Percentiles rank a stretch among this genome's conserved stretches.
Evolutionary conservation across 805 yeast species (phyloP).

Genomic region (Candida xiaguanensis): DNA sequence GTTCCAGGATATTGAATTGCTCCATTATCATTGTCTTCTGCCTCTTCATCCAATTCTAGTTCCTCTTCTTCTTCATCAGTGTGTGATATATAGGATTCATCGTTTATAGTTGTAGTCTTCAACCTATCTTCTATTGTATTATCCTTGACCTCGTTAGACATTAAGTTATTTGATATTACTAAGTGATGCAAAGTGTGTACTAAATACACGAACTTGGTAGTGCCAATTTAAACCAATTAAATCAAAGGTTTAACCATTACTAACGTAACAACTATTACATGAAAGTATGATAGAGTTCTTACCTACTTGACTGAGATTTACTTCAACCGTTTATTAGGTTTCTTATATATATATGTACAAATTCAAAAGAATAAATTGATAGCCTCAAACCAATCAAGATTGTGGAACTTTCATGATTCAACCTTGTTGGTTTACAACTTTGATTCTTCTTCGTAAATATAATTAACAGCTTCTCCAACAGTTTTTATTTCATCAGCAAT

Average conservation of each 20-base stretch:
- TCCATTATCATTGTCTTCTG: conserved; percentile 24
- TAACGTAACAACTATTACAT: neutral
- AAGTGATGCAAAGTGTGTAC: neutral
- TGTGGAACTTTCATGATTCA: too few species aligned
- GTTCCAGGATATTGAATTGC: conserved; percentile 44
- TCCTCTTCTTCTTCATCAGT: conserved; percentile 22
- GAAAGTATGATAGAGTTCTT: too few species aligned
- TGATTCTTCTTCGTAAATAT: conserved; percentile 64
- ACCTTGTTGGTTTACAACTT: conserved; percentile 20
- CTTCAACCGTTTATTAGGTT: too few species aligned
- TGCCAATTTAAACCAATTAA: neutral
- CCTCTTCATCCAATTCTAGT: conserved; percentile 24
- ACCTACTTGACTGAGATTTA: too few species aligned
- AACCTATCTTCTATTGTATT: too few species aligned
- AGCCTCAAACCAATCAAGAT: too few species aligned
- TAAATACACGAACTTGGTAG: too few species aligned
- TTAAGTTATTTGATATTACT: too few species aligned
- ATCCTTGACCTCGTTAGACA: too few species aligned
- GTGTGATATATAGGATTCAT: conserved; percentile 5
- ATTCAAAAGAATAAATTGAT: too few species aligned
- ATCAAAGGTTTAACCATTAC: neutral
- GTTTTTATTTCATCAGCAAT: conserved; percentile 92
- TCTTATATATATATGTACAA: conserved; percentile 1
- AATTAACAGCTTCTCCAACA: conserved; percentile 89
- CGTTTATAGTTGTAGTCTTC: too few species aligned